Evolutionary conservation across 176 grass and related monocot species (phyloP).

Genomic region (Poa annua): DNA sequence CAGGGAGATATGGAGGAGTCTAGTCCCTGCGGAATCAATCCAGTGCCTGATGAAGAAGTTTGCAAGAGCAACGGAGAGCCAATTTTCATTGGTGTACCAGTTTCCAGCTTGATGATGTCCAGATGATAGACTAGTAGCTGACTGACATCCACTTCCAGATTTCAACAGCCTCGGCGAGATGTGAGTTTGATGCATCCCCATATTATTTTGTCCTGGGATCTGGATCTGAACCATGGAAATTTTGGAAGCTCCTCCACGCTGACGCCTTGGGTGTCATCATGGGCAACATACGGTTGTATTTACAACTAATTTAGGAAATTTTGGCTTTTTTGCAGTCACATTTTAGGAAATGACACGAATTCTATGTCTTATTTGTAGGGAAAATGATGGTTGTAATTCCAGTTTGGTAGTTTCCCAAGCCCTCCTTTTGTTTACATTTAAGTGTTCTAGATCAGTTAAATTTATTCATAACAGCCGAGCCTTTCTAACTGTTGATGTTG

Average conservation of each 20-base stretch:
- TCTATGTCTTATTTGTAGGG: neutral
- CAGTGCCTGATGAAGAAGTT: constrained; percentile 55
- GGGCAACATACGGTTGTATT: constrained; percentile 36
- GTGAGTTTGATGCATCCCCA: constrained; percentile 75
- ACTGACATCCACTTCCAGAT: constrained; percentile 24
- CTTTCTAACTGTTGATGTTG: neutral
- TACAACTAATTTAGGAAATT: constrained; percentile 43
- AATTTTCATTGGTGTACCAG: constrained; percentile 49
- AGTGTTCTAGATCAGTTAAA: neutral
- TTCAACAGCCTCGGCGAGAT: constrained; percentile 52
- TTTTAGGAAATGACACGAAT: constrained; percentile 20
- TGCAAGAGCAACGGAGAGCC: constrained; percentile 70
- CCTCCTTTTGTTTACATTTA: neutral
- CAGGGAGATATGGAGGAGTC: constrained; percentile 45
- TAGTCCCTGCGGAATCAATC: constrained; percentile 50
- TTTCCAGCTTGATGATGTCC: constrained; percentile 81
- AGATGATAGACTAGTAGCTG: constrained; percentile 46
- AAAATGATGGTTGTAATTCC: constrained; percentile 23
- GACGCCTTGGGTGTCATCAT: neutral
- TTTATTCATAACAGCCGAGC: constrained; percentile 27
- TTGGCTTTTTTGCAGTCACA: neutral
- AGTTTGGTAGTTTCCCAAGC: constrained; percentile 33
- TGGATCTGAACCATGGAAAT: constrained; percentile 16
- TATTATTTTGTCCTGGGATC: constrained; percentile 38
- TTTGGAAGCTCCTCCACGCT: constrained; percentile 8